Evolutionary conservation across 805 yeast genomes (phyloP).

Genomic region (Kluyveromyces aestuarii): DNA sequence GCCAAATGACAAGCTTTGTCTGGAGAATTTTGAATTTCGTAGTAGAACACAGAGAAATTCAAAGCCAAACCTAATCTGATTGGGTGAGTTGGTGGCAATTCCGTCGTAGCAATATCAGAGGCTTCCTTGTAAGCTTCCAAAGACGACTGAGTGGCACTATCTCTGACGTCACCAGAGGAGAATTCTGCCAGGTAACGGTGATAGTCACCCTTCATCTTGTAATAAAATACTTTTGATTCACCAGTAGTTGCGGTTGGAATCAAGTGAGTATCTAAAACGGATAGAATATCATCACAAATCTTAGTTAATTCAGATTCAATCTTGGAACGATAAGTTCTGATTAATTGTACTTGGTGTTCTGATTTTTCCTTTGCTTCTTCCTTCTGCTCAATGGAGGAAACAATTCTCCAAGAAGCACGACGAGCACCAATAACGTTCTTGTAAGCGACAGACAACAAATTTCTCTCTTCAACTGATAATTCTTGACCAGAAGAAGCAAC

Average conservation of each 20-base stretch:
- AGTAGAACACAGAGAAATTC: conserved; percentile 96
- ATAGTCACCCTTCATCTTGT: conserved; percentile 99
- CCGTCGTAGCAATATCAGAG: conserved; percentile 92
- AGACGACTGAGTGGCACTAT: conserved; percentile 85
- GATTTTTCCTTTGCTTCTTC: conserved; percentile 90
- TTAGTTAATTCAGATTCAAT: conserved; percentile 87
- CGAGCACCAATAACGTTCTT: conserved; percentile 98
- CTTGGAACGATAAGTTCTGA: conserved; percentile 90
- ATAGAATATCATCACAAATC: conserved; percentile 88
- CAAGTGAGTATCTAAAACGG: conserved; percentile 80
- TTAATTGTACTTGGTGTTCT: conserved; percentile 78
- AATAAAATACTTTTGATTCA: conserved; percentile 96
- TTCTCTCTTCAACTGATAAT: conserved; percentile 95
- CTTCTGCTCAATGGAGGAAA: conserved; percentile 94
- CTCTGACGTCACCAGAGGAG: conserved; percentile 83
- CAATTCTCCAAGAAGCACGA: conserved; percentile 99
- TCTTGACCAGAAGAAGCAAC: conserved; percentile 96
- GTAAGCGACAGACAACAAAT: conserved; percentile 93
- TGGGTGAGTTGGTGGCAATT: conserved; percentile 97
- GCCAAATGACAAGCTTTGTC: conserved; percentile 99
- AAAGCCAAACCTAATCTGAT: conserved; percentile 96
- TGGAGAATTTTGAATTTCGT: conserved; percentile 96
- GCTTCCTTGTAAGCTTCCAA: conserved; percentile 93
- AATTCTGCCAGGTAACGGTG: conserved; percentile 98
- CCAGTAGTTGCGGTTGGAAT: conserved; percentile 93